Percentiles rank a stretch among this genome's conserved stretches.
These are phyloP conservation scores for Globisporangium radiosum DNA, from an alignment of 352 stramenopile species.

Conservation along the genomic window DNA sequence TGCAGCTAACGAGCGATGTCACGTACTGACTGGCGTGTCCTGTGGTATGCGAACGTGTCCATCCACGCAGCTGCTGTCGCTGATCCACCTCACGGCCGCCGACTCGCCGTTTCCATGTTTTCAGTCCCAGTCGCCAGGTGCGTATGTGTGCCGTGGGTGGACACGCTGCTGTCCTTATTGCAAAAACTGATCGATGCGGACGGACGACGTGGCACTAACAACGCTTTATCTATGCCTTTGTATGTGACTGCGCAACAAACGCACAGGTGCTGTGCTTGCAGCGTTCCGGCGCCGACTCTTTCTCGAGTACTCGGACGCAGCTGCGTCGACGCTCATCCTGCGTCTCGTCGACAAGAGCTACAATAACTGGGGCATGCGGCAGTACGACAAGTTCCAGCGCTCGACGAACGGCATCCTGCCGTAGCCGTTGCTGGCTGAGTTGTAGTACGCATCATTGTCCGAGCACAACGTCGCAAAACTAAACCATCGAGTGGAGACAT, in stretches of 20 bases:
- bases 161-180: not conserved
- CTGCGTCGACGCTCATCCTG: constrained; percentile 14
- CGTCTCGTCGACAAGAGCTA: constrained; percentile 53
- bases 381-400: constrained; percentile 71
- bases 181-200: too few species aligned
- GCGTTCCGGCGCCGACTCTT: constrained; percentile 29
- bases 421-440: constrained; percentile 10
- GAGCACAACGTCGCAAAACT: too few species aligned
- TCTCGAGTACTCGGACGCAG: constrained; percentile 22
- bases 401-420: constrained; percentile 59
- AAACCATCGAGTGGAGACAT: too few species aligned
- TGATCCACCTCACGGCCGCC: constrained; percentile 87
- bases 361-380: constrained; percentile 57
- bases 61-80: constrained; percentile 44
- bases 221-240: not conserved
- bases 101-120: constrained; percentile 91
- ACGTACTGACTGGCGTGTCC: too few species aligned
- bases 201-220: not conserved
- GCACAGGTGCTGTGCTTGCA: constrained; percentile 13
- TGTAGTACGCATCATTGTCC: not conserved
- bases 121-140: constrained; percentile 17
- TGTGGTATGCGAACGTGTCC: not conserved
- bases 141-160: not conserved
- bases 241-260: too few species aligned
- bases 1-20: too few species aligned